Base-by-base conservation (phyloP, 768 basidiomycete genomes). In the Calocybe indica region DNA sequence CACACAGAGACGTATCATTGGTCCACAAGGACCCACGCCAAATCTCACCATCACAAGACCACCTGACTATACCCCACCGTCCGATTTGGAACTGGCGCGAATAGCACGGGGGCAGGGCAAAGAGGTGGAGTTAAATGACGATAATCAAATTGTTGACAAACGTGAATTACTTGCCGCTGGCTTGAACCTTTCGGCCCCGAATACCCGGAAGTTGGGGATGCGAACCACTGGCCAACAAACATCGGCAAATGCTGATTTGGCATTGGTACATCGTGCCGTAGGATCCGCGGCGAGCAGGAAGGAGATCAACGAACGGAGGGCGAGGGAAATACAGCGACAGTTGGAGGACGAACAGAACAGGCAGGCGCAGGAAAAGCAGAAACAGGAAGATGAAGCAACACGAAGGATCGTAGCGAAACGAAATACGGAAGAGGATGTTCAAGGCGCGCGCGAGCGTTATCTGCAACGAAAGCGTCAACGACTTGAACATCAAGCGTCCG, bases 61-160 rank as follows among this genome's bases (percentile, higher is more conserved):
- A 9, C 68, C 75, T 37, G 74, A 88, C 51, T 71, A 82, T 56
- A 67, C 71, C 1, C 75, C 79, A 38, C 65, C 76, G 55, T 82
- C 88, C 34, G 92, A 95, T 64, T 58, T 79, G 29, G 85, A 91
- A 58, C 74, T 91, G 28, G 91, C 88, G 15, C 76, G 64, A 38
- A 56, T 76, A 38, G 91, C 92, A 11, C 72, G 74, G 54, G 79
- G 75, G 49, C 75, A 86, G 58, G 94, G 93, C 15, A 88, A 88
- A 62, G 75, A 82, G 8, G 84, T 99, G 32, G 95, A 97, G 64
- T 70, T 97, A 32, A 98, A 98, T 63, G 95, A 98, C 63, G 94
- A 97, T 57, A 94, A 93, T 57, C 90, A 94, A 62, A 93, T 98
- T 40, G 86, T 99, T 41, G 96, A 99, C 70, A 93, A 94, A 60